phyloP scores from a whole-genome alignment of 2,329 filamentous ascomycete species.

The Fusarium liriodendri region DNA sequence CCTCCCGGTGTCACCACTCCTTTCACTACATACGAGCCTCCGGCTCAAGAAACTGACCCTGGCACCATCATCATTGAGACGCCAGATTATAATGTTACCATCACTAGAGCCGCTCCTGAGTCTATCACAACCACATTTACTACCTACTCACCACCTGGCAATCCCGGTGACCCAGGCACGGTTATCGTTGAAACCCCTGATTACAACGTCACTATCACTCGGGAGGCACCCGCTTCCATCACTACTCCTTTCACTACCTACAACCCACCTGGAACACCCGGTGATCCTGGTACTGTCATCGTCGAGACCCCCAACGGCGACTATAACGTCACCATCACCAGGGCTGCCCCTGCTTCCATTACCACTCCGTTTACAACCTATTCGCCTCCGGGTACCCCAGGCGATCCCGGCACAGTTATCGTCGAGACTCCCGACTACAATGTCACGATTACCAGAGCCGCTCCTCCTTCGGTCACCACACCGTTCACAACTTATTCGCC shows the following conservation, averaged over 20 bases:
- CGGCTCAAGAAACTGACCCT: constrained; percentile 19
- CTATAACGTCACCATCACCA: constrained; percentile 20
- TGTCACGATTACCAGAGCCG: constrained; percentile 3
- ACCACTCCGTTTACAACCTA: constrained; percentile 28
- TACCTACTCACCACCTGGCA: constrained; percentile 28
- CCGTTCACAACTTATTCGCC: constrained; percentile 1
- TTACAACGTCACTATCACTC: constrained; percentile 29
- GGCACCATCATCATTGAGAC: constrained; percentile 29
- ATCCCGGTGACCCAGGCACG: constrained; percentile 25
- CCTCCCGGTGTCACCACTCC: constrained; percentile 20
- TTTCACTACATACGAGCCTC: constrained; percentile 25
- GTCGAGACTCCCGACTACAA: constrained; percentile 9
- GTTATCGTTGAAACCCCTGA: constrained; percentile 30
- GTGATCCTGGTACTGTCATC: constrained; percentile 23
- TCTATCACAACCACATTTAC: constrained; percentile 24
- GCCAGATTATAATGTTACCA: constrained; percentile 29
- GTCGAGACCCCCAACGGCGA: constrained; percentile 24
- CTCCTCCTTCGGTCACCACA: not conserved
- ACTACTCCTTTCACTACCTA: constrained; percentile 23
- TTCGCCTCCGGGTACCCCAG: constrained; percentile 1
- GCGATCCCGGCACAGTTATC: constrained; percentile 28
- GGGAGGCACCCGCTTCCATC: constrained; percentile 12
- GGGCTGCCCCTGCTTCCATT: constrained; percentile 16
- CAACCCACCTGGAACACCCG: constrained; percentile 12
- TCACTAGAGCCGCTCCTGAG: constrained; percentile 20